Conservation (phyloP, 495 filamentous ascomycete genomes). For the Hyphodiscus hymeniophilus region DNA sequence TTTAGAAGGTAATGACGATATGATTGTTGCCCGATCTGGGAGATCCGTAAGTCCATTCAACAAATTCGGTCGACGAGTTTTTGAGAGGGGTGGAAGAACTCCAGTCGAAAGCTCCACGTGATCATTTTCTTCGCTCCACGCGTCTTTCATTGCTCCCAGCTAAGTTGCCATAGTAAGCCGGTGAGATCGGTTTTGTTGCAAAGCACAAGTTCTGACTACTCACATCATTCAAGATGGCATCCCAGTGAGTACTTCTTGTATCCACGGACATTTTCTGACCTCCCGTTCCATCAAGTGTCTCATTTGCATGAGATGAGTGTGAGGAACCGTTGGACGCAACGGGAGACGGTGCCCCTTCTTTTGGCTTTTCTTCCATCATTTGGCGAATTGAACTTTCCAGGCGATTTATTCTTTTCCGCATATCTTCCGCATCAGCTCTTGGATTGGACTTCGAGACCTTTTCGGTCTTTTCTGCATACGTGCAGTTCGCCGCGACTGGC, state of each 20-base stretch:
- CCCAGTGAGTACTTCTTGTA: constrained; percentile 29
- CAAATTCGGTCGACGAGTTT: constrained; percentile 10
- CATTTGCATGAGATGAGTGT: constrained; percentile 8
- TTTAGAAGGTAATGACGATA: constrained; percentile 33
- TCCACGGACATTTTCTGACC: constrained; percentile 23
- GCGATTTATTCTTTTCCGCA: constrained; percentile 41
- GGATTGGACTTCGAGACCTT: constrained; percentile 20
- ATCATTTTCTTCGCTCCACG: constrained; percentile 29
- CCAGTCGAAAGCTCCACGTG: constrained; percentile 10
- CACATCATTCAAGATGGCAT: constrained; percentile 42
- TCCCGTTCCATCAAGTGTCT: constrained; percentile 10
- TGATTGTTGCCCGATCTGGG: constrained; percentile 28
- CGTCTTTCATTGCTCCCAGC: constrained; percentile 24
- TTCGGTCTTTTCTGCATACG: constrained; percentile 38
- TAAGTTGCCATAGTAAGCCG: constrained; percentile 21
- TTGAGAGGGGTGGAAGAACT: constrained; percentile 19
- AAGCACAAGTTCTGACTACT: constrained; percentile 21
- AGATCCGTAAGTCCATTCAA: constrained; percentile 12
- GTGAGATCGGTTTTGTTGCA: constrained; percentile 22
- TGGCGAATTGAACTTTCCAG: constrained; percentile 44
- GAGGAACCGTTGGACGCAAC: not conserved
- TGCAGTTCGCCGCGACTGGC: constrained; percentile 28
- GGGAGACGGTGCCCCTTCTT: constrained; percentile 6
- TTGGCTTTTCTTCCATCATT: constrained; percentile 30
- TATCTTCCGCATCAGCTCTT: constrained; percentile 24